Percentiles rank a stretch among this genome's conserved stretches.
Evolutionary conservation across 2,329 filamentous ascomycete species (phyloP).

Genomic region (Coniochaeta pulveracea): DNA sequence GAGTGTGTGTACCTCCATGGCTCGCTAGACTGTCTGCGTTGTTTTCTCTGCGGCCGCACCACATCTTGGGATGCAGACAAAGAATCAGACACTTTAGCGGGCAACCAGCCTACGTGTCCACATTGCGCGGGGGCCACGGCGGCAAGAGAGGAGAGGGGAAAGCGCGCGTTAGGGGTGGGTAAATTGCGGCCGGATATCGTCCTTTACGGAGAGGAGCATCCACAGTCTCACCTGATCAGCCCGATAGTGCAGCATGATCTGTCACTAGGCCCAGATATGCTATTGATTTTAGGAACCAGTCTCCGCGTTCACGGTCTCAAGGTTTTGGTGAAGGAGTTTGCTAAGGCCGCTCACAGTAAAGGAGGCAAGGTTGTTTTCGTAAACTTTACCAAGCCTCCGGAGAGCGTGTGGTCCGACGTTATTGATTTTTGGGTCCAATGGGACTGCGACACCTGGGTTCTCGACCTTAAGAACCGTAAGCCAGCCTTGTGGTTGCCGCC

Average conservation of each 20-base stretch:
- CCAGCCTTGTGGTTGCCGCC: constrained; percentile 48
- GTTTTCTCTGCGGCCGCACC: constrained; percentile 47
- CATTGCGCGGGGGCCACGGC: constrained; percentile 52
- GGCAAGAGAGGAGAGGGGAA: constrained; percentile 51
- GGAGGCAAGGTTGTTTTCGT: constrained; percentile 62
- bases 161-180: constrained; percentile 55
- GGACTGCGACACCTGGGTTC: constrained; percentile 66
- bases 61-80: constrained; percentile 49
- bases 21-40: constrained; percentile 53
- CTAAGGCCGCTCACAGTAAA: constrained; percentile 56
- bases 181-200: constrained; percentile 63
- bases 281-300: constrained; percentile 62
- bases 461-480: constrained; percentile 46
- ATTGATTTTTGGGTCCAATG: constrained; percentile 67
- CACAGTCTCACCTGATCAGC: constrained; percentile 55
- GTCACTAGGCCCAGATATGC: constrained; percentile 49
- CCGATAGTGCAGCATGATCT: constrained; percentile 59
- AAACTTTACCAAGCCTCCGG: constrained; percentile 60
- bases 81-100: constrained; percentile 45
- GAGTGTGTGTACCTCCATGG: constrained; percentile 64
- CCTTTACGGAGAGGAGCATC: constrained; percentile 64
- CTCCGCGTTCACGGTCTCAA: constrained; percentile 62
- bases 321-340: constrained; percentile 59
- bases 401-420: constrained; percentile 61
- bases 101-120: constrained; percentile 56